phyloP scores from a whole-genome alignment of 1,284 basidiomycete genomes.

The Bjerkandera adusta region DNA sequence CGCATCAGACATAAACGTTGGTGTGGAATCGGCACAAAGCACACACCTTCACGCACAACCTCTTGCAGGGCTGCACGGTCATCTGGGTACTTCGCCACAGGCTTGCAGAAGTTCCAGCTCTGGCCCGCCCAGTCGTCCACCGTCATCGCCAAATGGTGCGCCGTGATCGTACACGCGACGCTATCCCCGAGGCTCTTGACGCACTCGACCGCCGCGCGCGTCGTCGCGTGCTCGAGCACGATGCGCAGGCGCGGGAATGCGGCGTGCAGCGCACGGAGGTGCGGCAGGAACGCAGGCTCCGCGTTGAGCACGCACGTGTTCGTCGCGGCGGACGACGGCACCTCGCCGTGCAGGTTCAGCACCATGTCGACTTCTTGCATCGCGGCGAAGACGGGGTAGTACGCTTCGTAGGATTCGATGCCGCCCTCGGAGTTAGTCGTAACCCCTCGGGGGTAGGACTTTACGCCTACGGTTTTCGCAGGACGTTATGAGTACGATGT shows the following conservation, averaged over 20 bases:
- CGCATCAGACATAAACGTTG: background rate
- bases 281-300: slow-evolving; percentile 87
- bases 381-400: slow-evolving; percentile 92
- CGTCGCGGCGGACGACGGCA: slow-evolving; percentile 87
- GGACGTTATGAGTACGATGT: background rate
- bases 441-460: slow-evolving; percentile 96
- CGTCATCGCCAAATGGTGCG: slow-evolving; percentile 92
- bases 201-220: slow-evolving; percentile 89
- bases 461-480: slow-evolving; percentile 69
- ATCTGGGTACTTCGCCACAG: slow-evolving; percentile 94
- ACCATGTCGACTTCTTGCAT: slow-evolving; percentile 96
- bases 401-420: slow-evolving; percentile 94
- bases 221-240: slow-evolving; percentile 99
- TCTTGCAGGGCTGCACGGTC: slow-evolving; percentile 91
- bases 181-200: slow-evolving; percentile 84
- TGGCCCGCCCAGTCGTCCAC: slow-evolving; percentile 99
- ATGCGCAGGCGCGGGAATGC: slow-evolving; percentile 93
- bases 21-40: background rate
- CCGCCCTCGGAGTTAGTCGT: slow-evolving; percentile 98
- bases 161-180: slow-evolving; percentile 96
- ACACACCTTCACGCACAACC: slow-evolving; percentile 88
- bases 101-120: slow-evolving; percentile 97
- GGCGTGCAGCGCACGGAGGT: slow-evolving; percentile 81
- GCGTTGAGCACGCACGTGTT: slow-evolving; percentile 95
- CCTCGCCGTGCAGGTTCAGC: slow-evolving; percentile 96